A percentile compares a stretch with the other conserved stretches of the same genome.
These are phyloP conservation scores for Caryopteris hybrid DNA, from an alignment of 305 asterid genomes.

Conservation along the genomic window DNA sequence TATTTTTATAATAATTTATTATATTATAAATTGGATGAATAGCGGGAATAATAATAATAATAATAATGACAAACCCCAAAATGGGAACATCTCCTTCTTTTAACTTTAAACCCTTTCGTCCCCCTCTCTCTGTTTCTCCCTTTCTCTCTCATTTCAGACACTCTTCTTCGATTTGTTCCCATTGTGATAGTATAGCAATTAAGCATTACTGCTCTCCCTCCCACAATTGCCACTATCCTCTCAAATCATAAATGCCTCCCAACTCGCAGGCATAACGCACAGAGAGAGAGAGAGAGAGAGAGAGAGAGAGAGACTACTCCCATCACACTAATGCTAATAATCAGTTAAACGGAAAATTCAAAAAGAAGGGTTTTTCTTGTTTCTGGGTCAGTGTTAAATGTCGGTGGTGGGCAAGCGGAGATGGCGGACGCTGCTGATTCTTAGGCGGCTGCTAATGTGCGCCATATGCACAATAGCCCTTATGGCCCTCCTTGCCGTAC, in stretches of 20 bases:
- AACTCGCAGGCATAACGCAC: not conserved
- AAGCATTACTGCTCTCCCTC: constrained; percentile 11
- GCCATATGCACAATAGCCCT: constrained; percentile 56
- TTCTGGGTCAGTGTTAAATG: constrained; percentile 9
- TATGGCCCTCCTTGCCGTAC: constrained; percentile 51
- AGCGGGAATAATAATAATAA: too few relatives aligned
- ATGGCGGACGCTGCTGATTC: constrained; percentile 55
- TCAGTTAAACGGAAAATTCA: not conserved
- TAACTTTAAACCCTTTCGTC: not conserved
- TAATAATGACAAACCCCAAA: not conserved
- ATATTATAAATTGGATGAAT: too few relatives aligned
- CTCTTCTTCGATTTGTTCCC: not conserved
- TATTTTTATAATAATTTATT: too few relatives aligned
- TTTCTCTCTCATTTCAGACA: not conserved
- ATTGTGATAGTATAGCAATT: not conserved
- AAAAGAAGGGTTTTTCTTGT: not conserved
- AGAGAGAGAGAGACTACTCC: not conserved
- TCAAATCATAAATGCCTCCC: constrained; percentile 10
- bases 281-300: not conserved
- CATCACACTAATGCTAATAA: not conserved
- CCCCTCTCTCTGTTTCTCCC: not conserved
- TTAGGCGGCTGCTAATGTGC: constrained; percentile 54
- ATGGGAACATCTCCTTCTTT: not conserved
- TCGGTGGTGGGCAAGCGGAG: constrained; percentile 52
- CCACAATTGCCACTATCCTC: constrained; percentile 22